These are phyloP conservation scores for Pugionium cornutum DNA, from an alignment of 345 rosid species.

Conservation along the genomic window DNA sequence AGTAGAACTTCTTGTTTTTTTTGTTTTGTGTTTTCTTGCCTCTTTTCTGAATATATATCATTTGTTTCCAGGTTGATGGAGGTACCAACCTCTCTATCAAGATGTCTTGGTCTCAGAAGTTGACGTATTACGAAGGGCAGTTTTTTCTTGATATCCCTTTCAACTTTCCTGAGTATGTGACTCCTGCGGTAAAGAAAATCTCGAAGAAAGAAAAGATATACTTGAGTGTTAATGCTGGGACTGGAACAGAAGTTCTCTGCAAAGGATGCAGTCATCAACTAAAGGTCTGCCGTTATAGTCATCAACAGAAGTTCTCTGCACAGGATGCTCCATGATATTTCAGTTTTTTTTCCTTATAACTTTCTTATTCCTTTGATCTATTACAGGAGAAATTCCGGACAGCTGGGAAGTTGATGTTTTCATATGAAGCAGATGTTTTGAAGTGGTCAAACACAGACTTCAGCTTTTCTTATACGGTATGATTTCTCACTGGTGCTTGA, in stretches of 20 bases:
- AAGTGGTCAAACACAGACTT: conserved; percentile 75
- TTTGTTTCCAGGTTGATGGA: conserved; percentile 69
- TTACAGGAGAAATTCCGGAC: conserved; percentile 66
- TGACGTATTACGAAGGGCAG: conserved; percentile 55
- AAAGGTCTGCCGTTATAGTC: conserved; percentile 57
- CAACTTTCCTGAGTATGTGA: conserved; percentile 78
- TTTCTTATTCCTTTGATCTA: neutral
- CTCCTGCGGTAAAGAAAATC: conserved; percentile 76
- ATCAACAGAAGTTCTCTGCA: neutral
- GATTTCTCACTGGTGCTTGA: conserved; percentile 31
- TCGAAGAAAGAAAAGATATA: conserved; percentile 71
- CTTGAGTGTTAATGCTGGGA: conserved; percentile 66
- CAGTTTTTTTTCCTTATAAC: neutral
- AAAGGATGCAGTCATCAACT: conserved; percentile 76
- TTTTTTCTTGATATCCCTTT: conserved; percentile 70
- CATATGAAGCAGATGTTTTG: conserved; percentile 82
- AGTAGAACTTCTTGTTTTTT: neutral
- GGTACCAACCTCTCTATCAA: conserved; percentile 71
- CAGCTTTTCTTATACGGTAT: conserved; percentile 69
- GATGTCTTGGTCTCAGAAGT: conserved; percentile 79
- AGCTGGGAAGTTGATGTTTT: conserved; percentile 59
- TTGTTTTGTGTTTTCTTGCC: neutral
- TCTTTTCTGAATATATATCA: neutral
- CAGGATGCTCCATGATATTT: neutral
- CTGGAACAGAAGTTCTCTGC: conserved; percentile 63